These are phyloP conservation scores for Arthrobotrys megalospora DNA, from an alignment of 2,329 filamentous ascomycete species.

Conservation along the genomic window DNA sequence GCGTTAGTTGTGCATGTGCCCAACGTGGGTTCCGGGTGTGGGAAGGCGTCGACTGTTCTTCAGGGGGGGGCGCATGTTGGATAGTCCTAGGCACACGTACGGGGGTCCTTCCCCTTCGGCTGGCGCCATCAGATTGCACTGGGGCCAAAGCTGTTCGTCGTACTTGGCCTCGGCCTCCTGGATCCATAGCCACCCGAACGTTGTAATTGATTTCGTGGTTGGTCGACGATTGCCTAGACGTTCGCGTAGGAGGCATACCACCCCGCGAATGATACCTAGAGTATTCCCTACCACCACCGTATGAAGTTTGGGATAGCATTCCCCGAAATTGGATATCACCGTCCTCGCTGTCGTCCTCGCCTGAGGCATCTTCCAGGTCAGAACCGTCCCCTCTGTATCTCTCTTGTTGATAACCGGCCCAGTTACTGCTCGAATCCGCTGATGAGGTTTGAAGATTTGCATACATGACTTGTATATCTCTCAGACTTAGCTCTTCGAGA, in stretches of 20 bases:
- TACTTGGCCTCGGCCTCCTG: neutral
- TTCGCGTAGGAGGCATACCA: neutral
- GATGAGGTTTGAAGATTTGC: neutral
- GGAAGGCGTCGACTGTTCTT: neutral
- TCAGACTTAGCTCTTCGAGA: neutral
- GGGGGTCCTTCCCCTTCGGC: conserved; percentile 7
- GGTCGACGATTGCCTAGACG: neutral
- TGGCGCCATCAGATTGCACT: neutral
- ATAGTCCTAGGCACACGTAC: neutral
- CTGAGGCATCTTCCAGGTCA: neutral
- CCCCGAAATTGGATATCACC: conserved; percentile 16
- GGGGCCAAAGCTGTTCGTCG: neutral
- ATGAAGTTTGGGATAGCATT: neutral
- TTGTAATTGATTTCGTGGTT: neutral
- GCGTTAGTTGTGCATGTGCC: neutral
- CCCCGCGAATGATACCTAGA: neutral
- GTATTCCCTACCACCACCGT: neutral
- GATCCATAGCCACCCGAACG: neutral
- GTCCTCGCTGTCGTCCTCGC: conserved; percentile 4
- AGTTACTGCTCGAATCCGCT: neutral
- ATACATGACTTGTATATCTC: neutral
- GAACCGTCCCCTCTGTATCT: neutral
- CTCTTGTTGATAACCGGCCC: neutral
- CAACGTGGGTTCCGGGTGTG: neutral
- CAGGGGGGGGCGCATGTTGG: neutral